Base-by-base conservation (phyloP, 2,329 filamentous ascomycete genomes). In the Fusarium sp. region DNA sequence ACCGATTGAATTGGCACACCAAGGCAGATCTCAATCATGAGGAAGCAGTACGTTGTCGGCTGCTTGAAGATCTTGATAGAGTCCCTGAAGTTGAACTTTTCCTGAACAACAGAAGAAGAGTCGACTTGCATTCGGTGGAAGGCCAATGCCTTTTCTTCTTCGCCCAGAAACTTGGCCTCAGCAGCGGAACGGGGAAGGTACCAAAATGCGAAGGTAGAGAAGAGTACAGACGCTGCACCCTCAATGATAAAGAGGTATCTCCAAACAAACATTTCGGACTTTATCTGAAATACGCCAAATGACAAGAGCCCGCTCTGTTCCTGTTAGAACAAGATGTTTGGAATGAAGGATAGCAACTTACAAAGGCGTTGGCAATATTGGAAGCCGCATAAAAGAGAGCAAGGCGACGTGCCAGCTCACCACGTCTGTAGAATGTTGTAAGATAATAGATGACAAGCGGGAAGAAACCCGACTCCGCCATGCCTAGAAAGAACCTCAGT, bases 101-200 rank as follows among this genome's bases (percentile, higher is more conserved):
- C 61, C 7, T 65, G 61, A 3, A 65, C 61, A 3, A 65, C n/a
- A 3, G 61, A 65, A 2, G 61, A 65, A 3, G 61, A 65, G 0
- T 65, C 61, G 4, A 65, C 61, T 14, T 65, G 52, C 61, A 65
- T 65, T 0, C 61, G 61, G 12, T 65, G 61, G 4, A 65, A 65
- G 2, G 61, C 61, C 0, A 65, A 20, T 11, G 60, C 25, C 1
- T 58, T 65, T 42, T 65, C 61, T n/a, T 65, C 61, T 7, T 65
- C 52, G 0, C 61, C 25, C 4, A 65, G 45, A n/a, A 65, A 65
- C 7, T 58, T 58, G 22, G 61, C 61, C 3, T 65, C 40, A 0
- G 24, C 32, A 18, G 61, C 60, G 3, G 49, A 64, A 2, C n/a
- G 52, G 2, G 61, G 61, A 7, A 65, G 60, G 2, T 65, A 65